phyloP scores from a whole-genome alignment of 2,329 filamentous ascomycete species.

The Pseudogymnoascus pannorum region DNA sequence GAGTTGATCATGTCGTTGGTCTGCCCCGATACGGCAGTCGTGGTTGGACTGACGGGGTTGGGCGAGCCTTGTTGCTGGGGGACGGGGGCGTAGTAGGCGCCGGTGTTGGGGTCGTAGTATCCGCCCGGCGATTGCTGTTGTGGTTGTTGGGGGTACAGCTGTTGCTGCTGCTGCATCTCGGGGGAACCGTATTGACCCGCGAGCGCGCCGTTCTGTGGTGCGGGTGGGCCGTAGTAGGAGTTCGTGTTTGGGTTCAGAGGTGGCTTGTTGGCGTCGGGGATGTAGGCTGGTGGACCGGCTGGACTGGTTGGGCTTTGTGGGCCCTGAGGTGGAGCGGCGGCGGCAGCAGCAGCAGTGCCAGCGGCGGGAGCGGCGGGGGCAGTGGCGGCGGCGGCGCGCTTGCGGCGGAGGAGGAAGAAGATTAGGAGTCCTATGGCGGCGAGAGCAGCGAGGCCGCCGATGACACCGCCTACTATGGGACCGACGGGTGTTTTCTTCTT shows the following conservation, averaged over 20 bases:
- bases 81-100: no score
- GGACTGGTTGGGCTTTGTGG: not conserved
- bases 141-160: not conserved
- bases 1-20: not conserved
- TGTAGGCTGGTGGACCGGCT: not conserved
- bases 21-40: not conserved
- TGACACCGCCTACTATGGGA: slow-evolving; percentile 1
- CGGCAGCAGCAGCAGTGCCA: no score
- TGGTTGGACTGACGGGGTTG: not conserved
- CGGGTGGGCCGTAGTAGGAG: not conserved
- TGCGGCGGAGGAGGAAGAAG: not conserved
- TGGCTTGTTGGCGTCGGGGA: not conserved
- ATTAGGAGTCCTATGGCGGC: not conserved
- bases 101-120: not conserved
- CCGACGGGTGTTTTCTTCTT: not conserved
- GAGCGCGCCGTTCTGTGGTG: no score
- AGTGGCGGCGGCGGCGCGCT: not conserved
- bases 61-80: not conserved
- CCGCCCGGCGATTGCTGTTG: not conserved
- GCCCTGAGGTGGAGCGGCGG: no score
- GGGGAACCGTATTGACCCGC: no score
- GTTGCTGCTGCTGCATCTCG: not conserved
- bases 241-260: not conserved
- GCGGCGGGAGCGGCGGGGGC: no score
- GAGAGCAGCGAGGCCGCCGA: not conserved